phyloP scores from a whole-genome alignment of 352 stramenopile species.

The Globisporangium uncinulatum region DNA sequence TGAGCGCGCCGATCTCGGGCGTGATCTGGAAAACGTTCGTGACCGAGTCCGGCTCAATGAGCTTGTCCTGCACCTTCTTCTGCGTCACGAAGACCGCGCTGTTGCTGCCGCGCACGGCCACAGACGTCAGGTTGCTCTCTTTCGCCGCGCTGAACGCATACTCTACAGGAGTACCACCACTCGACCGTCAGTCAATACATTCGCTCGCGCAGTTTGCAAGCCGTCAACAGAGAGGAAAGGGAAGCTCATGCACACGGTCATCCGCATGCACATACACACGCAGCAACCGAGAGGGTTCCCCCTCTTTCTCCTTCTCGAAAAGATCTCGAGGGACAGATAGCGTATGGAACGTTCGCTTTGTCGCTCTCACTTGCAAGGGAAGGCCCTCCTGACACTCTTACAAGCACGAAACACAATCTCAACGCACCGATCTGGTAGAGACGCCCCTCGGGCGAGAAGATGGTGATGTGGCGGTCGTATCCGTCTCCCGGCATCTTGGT shows the following conservation, averaged over 20 bases:
- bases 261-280: no score
- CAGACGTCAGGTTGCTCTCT: conserved; percentile 91
- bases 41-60: conserved; percentile 94
- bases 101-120: conserved; percentile 94
- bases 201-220: no score
- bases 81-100: conserved; percentile 96
- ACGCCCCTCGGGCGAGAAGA: conserved; percentile 98
- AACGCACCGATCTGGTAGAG: conserved; percentile 96
- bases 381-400: background rate
- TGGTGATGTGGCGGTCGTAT: conserved; percentile 95
- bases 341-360: no score
- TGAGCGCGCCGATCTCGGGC: conserved; percentile 92
- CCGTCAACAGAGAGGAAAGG: no score
- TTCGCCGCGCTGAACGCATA: conserved; percentile 99
- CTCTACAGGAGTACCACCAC: conserved; percentile 49
- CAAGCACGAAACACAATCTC: background rate
- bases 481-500: conserved; percentile 74
- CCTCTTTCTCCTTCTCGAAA: background rate
- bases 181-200: background rate
- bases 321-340: conserved; percentile 5
- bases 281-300: background rate
- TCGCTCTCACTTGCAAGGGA: no score
- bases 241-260: no score
- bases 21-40: conserved; percentile 97
- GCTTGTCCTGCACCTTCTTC: conserved; percentile 97